Conservation (phyloP, 2,329 filamentous ascomycete species). For the Calonectria hongkongensis region DNA sequence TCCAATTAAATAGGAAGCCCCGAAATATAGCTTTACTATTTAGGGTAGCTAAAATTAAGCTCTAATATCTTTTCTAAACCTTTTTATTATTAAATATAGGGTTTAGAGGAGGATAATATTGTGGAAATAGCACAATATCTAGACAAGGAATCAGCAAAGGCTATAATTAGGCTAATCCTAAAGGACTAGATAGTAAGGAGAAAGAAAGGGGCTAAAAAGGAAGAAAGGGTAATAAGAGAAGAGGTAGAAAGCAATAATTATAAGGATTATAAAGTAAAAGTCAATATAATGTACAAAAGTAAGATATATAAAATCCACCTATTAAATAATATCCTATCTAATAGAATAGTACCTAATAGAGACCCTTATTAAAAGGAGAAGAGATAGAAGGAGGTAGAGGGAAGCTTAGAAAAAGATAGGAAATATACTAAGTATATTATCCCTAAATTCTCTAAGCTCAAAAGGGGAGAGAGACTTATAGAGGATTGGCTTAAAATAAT, state of each 20-base stretch:
- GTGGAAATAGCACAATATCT: not conserved
- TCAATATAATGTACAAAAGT: constrained; percentile 16
- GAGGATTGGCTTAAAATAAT: not conserved
- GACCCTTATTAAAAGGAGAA: constrained; percentile 1
- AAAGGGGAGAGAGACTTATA: not conserved
- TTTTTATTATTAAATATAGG: not conserved
- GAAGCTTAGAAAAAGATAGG: not conserved
- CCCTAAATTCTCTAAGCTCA: constrained; percentile 1
- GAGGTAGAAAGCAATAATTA: not conserved
- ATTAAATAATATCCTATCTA: not conserved
- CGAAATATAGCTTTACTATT: not conserved
- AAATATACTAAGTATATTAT: constrained; percentile 6
- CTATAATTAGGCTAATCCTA: too few relatives aligned
- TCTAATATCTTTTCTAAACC: not conserved
- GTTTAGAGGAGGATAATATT: not conserved
- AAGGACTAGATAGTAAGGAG: too few relatives aligned
- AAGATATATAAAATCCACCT: not conserved
- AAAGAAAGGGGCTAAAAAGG: too few relatives aligned
- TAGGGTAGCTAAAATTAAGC: not conserved
- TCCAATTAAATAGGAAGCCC: not conserved
- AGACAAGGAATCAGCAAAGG: too few relatives aligned
- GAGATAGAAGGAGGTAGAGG: not conserved
- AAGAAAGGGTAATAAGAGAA: not conserved
- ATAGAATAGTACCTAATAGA: not conserved
- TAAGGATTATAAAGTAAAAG: not conserved